Base-by-base conservation (phyloP, 176 grass and related monocot genomes). In the Juncus inflexus region DNA sequence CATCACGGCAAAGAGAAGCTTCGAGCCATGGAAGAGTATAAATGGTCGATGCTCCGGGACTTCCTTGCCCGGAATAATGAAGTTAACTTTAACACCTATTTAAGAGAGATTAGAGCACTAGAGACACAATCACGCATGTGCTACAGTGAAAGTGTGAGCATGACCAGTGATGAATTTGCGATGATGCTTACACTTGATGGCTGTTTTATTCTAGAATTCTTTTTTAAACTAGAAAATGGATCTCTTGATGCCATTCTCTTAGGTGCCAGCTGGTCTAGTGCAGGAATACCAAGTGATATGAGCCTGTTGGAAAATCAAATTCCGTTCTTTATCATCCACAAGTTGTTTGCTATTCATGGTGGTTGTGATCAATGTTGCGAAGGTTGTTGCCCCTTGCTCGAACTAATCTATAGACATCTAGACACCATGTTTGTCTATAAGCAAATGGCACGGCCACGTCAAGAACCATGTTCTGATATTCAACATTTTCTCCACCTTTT, bases 251-350 rank as follows among this genome's bases (percentile, higher is more conserved):
- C 62, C 36, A 42, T 71, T 1, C 35, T 5, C 3, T 58, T 56
- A 2, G 12, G 13, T 12, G 15, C 42, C 28, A n/a, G 11, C 15
- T 60, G 19, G 15, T 42, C 67, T 1, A 43, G 50, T 41, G 4
- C 12, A 1, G 0, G 56, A 0, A 36, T 86, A 4, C 11, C 15
- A 2, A 5, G 38, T 2, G 84, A 86, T n/a, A n/a, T 86, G 16
- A 28, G 82, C 3, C 43, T 82, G 35, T 41, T 89, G 7, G 14
- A 89, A 36, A 89, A 89, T 10, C 84, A 83, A 67, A 79, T 87
- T 15, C 84, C 84, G 1, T 66, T 83, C 13, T 74, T 58, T 19
- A 4, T 81, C 0, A 2, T 86, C 2, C 6, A 4, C n/a, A 16
- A 11, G 4, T 35, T 86, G 1, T 73, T 74, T 0, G 2, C 65